These are phyloP conservation scores for Secale cereale DNA, from an alignment of 176 grass and related monocot genomes.

Conservation along the genomic window DNA sequence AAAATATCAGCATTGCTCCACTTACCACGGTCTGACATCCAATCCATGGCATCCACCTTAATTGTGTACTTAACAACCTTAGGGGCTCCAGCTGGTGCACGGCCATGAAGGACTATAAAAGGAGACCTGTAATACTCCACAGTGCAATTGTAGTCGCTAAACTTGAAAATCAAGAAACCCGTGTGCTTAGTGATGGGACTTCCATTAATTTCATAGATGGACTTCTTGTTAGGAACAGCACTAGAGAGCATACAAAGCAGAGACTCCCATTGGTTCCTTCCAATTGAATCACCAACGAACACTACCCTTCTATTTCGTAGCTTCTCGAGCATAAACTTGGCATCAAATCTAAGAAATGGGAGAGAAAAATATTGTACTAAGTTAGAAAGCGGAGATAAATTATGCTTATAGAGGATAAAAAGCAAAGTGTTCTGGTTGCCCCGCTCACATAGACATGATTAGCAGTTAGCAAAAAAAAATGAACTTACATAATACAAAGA, in stretches of 20 bases:
- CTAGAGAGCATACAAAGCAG: constrained; percentile 73
- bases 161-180: constrained; percentile 84
- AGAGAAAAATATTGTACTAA: neutral
- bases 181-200: constrained; percentile 88
- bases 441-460: neutral
- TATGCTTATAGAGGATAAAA: neutral
- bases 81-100: constrained; percentile 38
- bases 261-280: constrained; percentile 95
- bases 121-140: constrained; percentile 88
- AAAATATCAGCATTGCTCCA: constrained; percentile 85
- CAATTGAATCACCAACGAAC: constrained; percentile 98
- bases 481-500: neutral
- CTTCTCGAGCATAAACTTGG: constrained; percentile 57
- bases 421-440: neutral
- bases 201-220: constrained; percentile 79
- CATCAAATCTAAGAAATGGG: constrained; percentile 55
- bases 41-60: constrained; percentile 68
- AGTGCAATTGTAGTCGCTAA: constrained; percentile 80
- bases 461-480: neutral
- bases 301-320: constrained; percentile 66
- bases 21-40: constrained; percentile 45
- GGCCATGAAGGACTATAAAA: constrained; percentile 73
- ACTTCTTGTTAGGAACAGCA: constrained; percentile 43
- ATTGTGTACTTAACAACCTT: constrained; percentile 54
- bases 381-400: neutral